These are phyloP conservation scores for Starmerella geochares DNA, from an alignment of 805 yeast genomes.

Conservation along the genomic window DNA sequence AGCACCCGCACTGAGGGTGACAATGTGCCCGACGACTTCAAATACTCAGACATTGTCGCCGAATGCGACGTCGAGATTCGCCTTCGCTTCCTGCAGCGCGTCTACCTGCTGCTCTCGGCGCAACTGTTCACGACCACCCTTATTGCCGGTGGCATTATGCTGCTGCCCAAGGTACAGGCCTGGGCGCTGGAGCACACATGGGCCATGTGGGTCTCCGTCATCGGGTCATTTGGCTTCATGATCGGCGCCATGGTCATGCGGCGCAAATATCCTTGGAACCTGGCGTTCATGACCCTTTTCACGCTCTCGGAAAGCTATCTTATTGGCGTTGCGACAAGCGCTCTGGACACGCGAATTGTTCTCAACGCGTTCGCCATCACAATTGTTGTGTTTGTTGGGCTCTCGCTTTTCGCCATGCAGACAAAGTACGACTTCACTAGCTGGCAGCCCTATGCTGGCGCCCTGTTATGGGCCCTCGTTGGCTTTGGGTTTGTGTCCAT, in stretches of 20 bases:
- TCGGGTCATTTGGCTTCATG: constrained; percentile 55
- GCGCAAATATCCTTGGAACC: constrained; percentile 57
- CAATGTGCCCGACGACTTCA: constrained; percentile 53
- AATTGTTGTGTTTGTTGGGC: constrained; percentile 58
- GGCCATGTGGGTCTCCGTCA: constrained; percentile 45
- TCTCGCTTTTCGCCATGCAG: constrained; percentile 67
- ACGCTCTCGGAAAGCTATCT: constrained; percentile 67
- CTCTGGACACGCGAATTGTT: constrained; percentile 53
- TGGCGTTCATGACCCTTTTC: constrained; percentile 51
- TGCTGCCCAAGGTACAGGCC: constrained; percentile 37
- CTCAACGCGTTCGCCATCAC: constrained; percentile 65
- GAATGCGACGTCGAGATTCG: constrained; percentile 68
- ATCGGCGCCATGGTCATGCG: constrained; percentile 55
- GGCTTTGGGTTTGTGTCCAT: constrained; percentile 62
- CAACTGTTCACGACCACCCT: constrained; percentile 57
- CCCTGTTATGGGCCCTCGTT: constrained; percentile 55
- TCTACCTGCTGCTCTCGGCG: constrained; percentile 55
- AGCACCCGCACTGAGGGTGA: constrained; percentile 16
- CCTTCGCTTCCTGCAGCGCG: constrained; percentile 66
- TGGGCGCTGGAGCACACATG: constrained; percentile 55
- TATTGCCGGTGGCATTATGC: constrained; percentile 44
- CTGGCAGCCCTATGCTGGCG: constrained; percentile 50
- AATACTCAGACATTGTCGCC: constrained; percentile 65
- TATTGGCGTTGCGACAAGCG: constrained; percentile 55
- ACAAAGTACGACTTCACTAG: constrained; percentile 63